Evolutionary conservation across 2,329 filamentous ascomycete genomes (phyloP).

Genomic region (Hymenoscyphus fructigenus): DNA sequence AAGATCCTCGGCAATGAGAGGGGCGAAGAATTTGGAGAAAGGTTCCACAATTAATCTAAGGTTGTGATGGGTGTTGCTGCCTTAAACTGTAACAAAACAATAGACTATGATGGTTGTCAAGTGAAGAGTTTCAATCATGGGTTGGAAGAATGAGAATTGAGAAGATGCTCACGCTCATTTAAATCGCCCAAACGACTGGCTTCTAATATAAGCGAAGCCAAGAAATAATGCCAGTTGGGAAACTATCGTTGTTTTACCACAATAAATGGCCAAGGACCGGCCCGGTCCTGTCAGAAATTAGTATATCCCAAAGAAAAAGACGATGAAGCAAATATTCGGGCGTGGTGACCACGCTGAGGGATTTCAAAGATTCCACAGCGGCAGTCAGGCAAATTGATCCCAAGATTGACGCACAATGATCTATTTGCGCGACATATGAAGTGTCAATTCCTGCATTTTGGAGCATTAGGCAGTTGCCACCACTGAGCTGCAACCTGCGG

Average conservation of each 20-base stretch:
- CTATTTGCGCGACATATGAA: slow-evolving; percentile 64
- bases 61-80: background rate
- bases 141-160: background rate
- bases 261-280: background rate
- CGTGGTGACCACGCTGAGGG: slow-evolving; percentile 58
- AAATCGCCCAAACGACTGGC: background rate
- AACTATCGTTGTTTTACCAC: background rate
- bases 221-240: background rate
- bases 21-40: background rate
- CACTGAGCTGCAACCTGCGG: background rate
- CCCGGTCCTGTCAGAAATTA: slow-evolving; percentile 1
- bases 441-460: slow-evolving; percentile 56
- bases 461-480: slow-evolving; percentile 49
- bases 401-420: slow-evolving; percentile 66
- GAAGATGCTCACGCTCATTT: background rate
- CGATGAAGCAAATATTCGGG: slow-evolving; percentile 59
- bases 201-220: background rate
- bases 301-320: slow-evolving; percentile 13
- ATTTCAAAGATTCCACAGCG: slow-evolving; percentile 65
- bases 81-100: background rate
- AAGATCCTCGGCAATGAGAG: background rate
- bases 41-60: background rate
- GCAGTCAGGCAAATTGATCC: slow-evolving; percentile 40
- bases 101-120: background rate
- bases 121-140: background rate